Conservation (phyloP, 139 green algal species). For the Microglena sp. region DNA sequence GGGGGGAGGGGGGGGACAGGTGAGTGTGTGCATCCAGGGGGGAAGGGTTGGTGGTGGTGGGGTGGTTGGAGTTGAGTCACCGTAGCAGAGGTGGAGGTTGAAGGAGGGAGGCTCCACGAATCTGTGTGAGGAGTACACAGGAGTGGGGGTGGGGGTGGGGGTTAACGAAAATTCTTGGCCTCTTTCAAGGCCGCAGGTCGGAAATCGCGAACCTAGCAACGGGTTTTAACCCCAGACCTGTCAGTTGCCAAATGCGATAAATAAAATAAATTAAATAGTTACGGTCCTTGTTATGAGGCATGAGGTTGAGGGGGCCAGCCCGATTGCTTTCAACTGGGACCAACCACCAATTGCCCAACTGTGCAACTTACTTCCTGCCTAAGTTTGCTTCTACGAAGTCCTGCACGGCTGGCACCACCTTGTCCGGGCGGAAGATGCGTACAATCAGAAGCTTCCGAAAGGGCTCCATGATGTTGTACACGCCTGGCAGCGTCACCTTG, state of each 20-base stretch:
- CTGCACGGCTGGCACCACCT: slow-evolving; percentile 54
- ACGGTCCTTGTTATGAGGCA: too few species aligned
- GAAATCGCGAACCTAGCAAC: too few species aligned
- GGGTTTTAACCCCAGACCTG: too few species aligned
- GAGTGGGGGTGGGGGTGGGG: too few species aligned
- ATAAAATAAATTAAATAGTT: too few species aligned
- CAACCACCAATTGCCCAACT: too few species aligned
- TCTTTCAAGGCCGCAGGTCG: too few species aligned
- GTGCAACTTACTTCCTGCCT: slow-evolving; percentile 24
- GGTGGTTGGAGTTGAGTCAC: slow-evolving; percentile 50
- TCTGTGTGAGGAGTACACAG: slow-evolving; percentile 15
- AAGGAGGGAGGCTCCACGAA: slow-evolving; percentile 59
- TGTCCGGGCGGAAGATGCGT: slow-evolving; percentile 58
- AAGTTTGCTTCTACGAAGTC: slow-evolving; percentile 34
- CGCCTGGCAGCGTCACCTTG: slow-evolving; percentile 32
- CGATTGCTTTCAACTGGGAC: too few species aligned
- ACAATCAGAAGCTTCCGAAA: slow-evolving; percentile 47
- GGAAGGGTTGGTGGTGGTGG: too few species aligned
- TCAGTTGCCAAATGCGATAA: too few species aligned
- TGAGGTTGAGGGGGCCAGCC: too few species aligned
- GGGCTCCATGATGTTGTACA: background rate
- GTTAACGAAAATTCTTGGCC: background rate
- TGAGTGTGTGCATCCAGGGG: background rate
- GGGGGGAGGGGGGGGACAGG: too few species aligned
- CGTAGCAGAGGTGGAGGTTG: slow-evolving; percentile 59